Conservation (phyloP, 805 yeast species). For the Ogataea ramenticola region DNA sequence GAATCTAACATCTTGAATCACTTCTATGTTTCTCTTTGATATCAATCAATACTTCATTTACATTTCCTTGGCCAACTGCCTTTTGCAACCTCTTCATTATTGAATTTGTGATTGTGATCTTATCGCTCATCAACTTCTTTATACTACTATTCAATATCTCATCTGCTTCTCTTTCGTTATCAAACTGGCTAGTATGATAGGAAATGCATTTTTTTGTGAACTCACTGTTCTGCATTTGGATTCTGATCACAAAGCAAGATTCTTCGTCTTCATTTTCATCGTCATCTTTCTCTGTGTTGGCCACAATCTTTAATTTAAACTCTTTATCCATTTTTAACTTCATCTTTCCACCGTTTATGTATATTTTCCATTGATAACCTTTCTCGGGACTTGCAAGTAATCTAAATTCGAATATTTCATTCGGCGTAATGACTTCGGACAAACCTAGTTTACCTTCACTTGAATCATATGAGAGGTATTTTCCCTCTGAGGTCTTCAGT, state of each 20-base stretch:
- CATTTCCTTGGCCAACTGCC: conserved; percentile 18
- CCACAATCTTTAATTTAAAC: neutral
- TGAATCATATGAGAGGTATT: conserved; percentile 16
- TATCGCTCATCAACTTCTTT: conserved; percentile 15
- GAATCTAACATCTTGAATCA: conserved; percentile 11
- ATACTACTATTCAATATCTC: conserved; percentile 11
- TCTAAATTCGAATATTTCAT: conserved; percentile 19
- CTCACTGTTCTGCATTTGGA: conserved; percentile 19
- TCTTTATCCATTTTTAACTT: neutral
- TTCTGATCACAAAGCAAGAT: conserved; percentile 13
- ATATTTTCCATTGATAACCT: conserved; percentile 6
- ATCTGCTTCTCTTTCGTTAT: conserved; percentile 9
- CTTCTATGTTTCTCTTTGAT: conserved; percentile 19
- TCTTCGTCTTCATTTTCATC: neutral
- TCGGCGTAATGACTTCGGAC: conserved; percentile 21
- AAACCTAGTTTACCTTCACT: conserved; percentile 8
- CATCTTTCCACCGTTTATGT: conserved; percentile 4
- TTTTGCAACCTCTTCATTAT: conserved; percentile 11
- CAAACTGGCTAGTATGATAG: conserved; percentile 3
- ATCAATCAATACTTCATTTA: conserved; percentile 22
- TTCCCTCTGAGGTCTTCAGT: conserved; percentile 16
- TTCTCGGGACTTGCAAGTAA: conserved; percentile 1
- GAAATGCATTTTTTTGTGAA: conserved; percentile 9
- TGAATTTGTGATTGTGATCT: conserved; percentile 15
- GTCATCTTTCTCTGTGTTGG: conserved; percentile 19